Evolutionary conservation across 768 basidiomycete genomes (phyloP).

Genomic region (Rubroboletus satanas): DNA sequence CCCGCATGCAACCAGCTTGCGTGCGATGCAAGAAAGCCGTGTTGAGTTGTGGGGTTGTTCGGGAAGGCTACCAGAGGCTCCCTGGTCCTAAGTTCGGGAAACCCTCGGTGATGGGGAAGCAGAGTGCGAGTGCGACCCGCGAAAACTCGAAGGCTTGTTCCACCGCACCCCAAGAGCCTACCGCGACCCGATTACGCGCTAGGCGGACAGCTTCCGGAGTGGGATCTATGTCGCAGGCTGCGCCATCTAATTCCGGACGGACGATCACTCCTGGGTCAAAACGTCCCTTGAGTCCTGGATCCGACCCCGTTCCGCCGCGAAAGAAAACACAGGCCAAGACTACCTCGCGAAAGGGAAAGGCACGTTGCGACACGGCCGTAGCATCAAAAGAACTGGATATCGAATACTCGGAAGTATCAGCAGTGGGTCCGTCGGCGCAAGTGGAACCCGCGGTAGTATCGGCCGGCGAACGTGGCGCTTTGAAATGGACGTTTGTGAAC

Average conservation of each 20-base stretch:
- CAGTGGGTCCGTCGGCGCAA: neutral
- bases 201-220: neutral
- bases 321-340: constrained; percentile 9
- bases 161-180: neutral
- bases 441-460: neutral
- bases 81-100: constrained; percentile 21
- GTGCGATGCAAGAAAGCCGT: constrained; percentile 18
- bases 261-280: constrained; percentile 5
- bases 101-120: neutral
- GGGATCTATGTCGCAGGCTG: neutral
- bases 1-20: constrained; percentile 25
- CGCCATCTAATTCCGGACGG: neutral
- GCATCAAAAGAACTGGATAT: neutral
- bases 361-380: neutral
- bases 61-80: constrained; percentile 20
- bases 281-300: constrained; percentile 15
- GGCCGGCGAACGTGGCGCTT: neutral
- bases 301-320: neutral
- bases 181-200: neutral
- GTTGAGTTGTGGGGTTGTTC: neutral
- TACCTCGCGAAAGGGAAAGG: neutral
- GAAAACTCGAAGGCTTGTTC: neutral
- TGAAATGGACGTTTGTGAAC: constrained; percentile 22
- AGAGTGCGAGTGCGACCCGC: neutral
- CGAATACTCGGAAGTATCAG: neutral